Evolutionary conservation across 2,329 filamentous ascomycete species (phyloP).

Genomic region (Penicillium sp.): DNA sequence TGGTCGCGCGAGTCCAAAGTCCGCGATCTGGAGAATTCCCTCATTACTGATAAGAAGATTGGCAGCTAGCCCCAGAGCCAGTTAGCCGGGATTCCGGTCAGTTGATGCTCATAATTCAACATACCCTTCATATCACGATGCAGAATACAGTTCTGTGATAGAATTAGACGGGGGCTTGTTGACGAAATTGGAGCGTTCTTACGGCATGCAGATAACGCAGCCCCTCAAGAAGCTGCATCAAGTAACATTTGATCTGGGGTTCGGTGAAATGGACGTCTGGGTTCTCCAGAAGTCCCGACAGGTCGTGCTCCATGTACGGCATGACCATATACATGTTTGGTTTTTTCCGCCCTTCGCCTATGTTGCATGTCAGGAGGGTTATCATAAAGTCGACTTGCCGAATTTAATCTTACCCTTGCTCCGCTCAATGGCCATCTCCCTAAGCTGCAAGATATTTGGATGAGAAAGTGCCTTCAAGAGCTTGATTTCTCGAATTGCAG

Average conservation of each 20-base stretch:
- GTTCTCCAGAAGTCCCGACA: conserved; percentile 96
- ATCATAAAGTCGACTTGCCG: neutral
- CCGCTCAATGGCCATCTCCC: conserved; percentile 93
- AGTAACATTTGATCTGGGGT: conserved; percentile 95
- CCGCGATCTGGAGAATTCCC: conserved; percentile 91
- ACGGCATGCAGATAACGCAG: conserved; percentile 83
- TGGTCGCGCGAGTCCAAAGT: conserved; percentile 91
- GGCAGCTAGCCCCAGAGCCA: conserved; percentile 57
- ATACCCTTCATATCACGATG: conserved; percentile 91
- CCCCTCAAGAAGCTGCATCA: conserved; percentile 88
- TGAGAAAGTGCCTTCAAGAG: conserved; percentile 93
- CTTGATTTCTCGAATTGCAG: conserved; percentile 94
- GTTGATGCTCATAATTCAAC: neutral
- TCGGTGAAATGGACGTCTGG: conserved; percentile 83
- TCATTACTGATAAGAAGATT: conserved; percentile 95
- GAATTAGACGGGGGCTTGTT: conserved; percentile 1
- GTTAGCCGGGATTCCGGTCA: neutral
- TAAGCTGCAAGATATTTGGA: conserved; percentile 77
- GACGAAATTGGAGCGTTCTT: conserved; percentile 20
- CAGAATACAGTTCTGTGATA: conserved; percentile 66
- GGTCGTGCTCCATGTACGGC: conserved; percentile 97
- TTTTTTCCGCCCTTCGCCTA: conserved; percentile 72
- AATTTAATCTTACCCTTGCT: conserved; percentile 53
- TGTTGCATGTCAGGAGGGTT: conserved; percentile 18
- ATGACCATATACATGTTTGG: conserved; percentile 96